These are phyloP conservation scores for Guadua angustifolia DNA, from an alignment of 176 grass and related monocot species.

Conservation along the genomic window DNA sequence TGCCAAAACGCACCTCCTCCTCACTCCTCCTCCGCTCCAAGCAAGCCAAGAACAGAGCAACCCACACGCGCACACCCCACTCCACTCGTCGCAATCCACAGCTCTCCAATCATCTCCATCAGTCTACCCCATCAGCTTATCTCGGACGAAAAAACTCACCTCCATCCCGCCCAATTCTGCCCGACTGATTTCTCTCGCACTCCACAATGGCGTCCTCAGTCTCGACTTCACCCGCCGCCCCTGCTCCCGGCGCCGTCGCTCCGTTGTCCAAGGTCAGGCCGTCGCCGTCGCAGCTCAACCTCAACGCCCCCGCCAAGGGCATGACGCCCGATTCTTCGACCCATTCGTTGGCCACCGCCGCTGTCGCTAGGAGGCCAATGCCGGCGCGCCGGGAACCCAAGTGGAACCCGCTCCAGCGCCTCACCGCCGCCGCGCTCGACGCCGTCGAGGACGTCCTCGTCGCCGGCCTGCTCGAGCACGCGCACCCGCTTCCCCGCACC, in stretches of 20 bases:
- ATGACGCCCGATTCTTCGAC: too few species aligned
- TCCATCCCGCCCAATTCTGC: background rate
- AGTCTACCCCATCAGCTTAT: background rate
- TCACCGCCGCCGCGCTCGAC: constrained; percentile 63
- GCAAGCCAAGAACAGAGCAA: too few species aligned
- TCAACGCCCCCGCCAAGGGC: background rate
- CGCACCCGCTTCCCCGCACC: constrained; percentile 54
- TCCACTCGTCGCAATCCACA: too few species aligned
- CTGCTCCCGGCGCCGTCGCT: background rate
- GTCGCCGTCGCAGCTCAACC: background rate
- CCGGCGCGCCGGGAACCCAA: background rate
- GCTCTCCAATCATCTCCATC: background rate
- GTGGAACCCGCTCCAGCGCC: constrained; percentile 67
- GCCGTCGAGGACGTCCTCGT: constrained; percentile 57
- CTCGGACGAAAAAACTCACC: background rate
- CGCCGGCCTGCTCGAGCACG: constrained; percentile 55
- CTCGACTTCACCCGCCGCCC: background rate
- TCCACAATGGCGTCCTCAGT: constrained; percentile 42
- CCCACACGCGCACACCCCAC: too few species aligned
- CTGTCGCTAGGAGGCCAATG: constrained; percentile 26
- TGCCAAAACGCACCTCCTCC: too few species aligned
- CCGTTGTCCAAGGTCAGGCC: background rate
- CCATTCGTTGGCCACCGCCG: background rate
- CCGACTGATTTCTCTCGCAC: background rate
- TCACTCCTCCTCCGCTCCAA: too few species aligned